These are phyloP conservation scores for Globisporangium uncinulatum DNA, from an alignment of 352 stramenopile species.

Conservation along the genomic window DNA sequence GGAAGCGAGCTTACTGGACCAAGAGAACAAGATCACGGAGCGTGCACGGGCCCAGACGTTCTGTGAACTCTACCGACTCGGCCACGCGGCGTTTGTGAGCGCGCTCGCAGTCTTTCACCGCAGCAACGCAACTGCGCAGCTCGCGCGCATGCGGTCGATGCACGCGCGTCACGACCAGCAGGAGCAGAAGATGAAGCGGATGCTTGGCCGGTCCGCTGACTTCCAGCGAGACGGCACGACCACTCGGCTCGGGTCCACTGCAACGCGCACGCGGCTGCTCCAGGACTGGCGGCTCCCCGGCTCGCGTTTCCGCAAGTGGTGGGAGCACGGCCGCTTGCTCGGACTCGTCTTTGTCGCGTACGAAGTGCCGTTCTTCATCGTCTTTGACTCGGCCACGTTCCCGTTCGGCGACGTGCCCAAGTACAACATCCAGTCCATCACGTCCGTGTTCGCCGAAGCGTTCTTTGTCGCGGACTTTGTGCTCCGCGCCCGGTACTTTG, in stretches of 20 bases:
- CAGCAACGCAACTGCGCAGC: slow-evolving; percentile 15
- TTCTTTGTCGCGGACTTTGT: slow-evolving; percentile 59
- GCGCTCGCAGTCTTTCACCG: slow-evolving; percentile 53
- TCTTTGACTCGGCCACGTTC: slow-evolving; percentile 57
- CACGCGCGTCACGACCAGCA: slow-evolving; percentile 53
- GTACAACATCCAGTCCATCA: slow-evolving; percentile 44
- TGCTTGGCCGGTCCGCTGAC: slow-evolving; percentile 42
- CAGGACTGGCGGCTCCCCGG: slow-evolving; percentile 45
- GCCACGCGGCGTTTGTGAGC: slow-evolving; percentile 41
- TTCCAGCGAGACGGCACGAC: slow-evolving; percentile 10
- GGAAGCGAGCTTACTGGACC: slow-evolving; percentile 40
- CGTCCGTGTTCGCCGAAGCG: slow-evolving; percentile 40
- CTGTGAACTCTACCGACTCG: slow-evolving; percentile 70
- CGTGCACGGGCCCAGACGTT: slow-evolving; percentile 58
- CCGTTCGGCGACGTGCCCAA: slow-evolving; percentile 31
- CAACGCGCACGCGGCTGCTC: slow-evolving; percentile 4
- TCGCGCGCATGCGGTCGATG: slow-evolving; percentile 57
- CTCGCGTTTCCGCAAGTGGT: slow-evolving; percentile 52
- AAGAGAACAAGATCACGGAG: slow-evolving; percentile 30
- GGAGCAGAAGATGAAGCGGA: slow-evolving; percentile 74
- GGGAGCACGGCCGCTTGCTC: slow-evolving; percentile 46
- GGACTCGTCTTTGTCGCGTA: slow-evolving; percentile 51
- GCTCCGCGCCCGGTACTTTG: slow-evolving; percentile 47
- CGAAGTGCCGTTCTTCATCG: slow-evolving; percentile 59
- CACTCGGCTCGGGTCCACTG: neutral